Evolutionary conservation across 129 eudicot species (phyloP), one percentile per base, ranked within the genome.

Genomic region (Solidago caesia): DNA sequence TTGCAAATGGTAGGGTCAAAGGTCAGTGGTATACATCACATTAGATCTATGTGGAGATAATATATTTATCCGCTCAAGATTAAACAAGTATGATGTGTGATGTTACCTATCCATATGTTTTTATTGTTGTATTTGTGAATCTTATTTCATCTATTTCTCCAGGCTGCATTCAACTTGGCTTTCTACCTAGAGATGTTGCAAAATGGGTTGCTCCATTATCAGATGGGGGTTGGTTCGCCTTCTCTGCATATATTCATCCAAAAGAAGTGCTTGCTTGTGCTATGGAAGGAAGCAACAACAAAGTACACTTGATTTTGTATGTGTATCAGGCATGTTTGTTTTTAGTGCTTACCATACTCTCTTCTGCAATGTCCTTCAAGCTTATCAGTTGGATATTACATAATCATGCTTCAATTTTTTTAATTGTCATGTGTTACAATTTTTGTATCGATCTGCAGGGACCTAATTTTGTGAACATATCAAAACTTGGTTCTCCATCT

Each of bases 211-310:
- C 98, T 75, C 96, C 94, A 74, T 79, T 89, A 13, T 82, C 89
- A 69, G 98, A 92, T 75, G 63, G 25, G 70, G 98, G 96, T 27
- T 66, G 85, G 67, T 89, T 92, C 46, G 83, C 83, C 41, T 92
- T 89, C 77, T 85, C 89, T 68, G 96, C 89, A 48, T 87, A 80
- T 83, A 66, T 92, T 46, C 48, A 79, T 79, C 95, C 90, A 45
- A 86, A 86, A 52, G 91, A 92, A 79, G 98, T 82, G 76, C 98
- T 92, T 82, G 83, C 82, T 62, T 79, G 91, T 92, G 98, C 96
- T 75, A 81, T 87, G 71, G 96, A 87, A 81, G 98, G 93, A 80
- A 89, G 83, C 84, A 79, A 77, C 80, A 82, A 67, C 78, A 92
- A 84, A 89, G 89, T 86, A 63, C 83, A 79, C 75, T 79, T 92